A percentile compares a stretch with the other conserved stretches of the same genome.
These are phyloP conservation scores for Globisporangium cederbergense DNA, from an alignment of 352 stramenopile species.

Conservation along the genomic window DNA sequence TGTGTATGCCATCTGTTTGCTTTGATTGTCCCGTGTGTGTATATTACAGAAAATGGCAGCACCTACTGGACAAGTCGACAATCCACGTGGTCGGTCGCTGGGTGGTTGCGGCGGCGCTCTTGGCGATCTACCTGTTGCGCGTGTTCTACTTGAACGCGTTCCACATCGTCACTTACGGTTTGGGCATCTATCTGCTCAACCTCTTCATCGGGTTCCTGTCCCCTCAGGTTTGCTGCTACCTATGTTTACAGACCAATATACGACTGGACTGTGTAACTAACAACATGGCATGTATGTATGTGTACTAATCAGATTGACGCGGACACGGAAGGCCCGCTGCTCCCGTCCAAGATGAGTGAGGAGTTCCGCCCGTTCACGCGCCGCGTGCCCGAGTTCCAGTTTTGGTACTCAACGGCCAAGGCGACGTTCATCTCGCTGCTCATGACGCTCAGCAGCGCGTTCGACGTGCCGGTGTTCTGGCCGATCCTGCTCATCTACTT, in stretches of 20 bases:
- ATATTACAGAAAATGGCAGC: constrained; percentile 91
- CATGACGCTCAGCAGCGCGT: constrained; percentile 98
- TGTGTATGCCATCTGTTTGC: neutral
- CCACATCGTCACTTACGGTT: constrained; percentile 98
- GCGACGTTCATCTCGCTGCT: constrained; percentile 90
- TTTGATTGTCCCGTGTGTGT: neutral
- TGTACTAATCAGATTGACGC: constrained; percentile 56
- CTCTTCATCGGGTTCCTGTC: constrained; percentile 99
- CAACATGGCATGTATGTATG: neutral
- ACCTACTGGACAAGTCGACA: constrained; percentile 97
- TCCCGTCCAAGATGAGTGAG: constrained; percentile 90
- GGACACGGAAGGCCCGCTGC: constrained; percentile 84
- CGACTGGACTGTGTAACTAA: neutral
- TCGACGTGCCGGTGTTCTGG: constrained; percentile 99
- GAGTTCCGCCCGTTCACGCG: constrained; percentile 92
- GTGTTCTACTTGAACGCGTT: constrained; percentile 93
- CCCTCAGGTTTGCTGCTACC: constrained; percentile 80
- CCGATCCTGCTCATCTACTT: constrained; percentile 99
- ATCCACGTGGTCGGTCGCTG: constrained; percentile 94
- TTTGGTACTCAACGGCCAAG: constrained; percentile 93
- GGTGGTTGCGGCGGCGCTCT: constrained; percentile 80
- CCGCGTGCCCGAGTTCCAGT: constrained; percentile 98
- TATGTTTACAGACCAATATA: neutral
- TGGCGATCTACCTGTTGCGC: constrained; percentile 92
- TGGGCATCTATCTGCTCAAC: constrained; percentile 99